A percentile compares a stretch with the other conserved stretches of the same genome.
Evolutionary conservation across 306 rosid species (phyloP).

Genomic region (Begonia loranthoides): DNA sequence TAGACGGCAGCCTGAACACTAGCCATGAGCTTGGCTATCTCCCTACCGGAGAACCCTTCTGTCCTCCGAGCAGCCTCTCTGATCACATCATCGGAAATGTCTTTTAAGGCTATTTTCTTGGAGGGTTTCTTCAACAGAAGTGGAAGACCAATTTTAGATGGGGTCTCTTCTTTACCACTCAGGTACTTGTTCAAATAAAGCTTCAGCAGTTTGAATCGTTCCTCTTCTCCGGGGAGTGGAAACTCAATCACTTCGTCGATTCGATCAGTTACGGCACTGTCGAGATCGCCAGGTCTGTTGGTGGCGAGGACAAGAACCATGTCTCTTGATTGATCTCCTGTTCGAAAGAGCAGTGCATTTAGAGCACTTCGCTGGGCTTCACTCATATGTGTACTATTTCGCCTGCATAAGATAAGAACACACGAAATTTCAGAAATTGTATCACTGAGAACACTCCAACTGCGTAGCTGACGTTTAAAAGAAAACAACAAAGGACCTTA

Average conservation of each 20-base stretch:
- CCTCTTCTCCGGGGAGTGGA: constrained; percentile 91
- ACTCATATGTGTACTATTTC: constrained; percentile 90
- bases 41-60: constrained; percentile 96
- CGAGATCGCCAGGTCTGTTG: constrained; percentile 95
- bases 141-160: constrained; percentile 29
- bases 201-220: constrained; percentile 67
- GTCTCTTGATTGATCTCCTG: constrained; percentile 97
- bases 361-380: constrained; percentile 99
- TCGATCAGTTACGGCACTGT: constrained; percentile 81
- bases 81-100: constrained; percentile 54
- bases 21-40: constrained; percentile 91
- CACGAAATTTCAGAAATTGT: no score
- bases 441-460: no score
- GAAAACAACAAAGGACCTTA: constrained; percentile 21
- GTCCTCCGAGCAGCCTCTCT: constrained; percentile 69
- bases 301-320: constrained; percentile 94
- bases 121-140: constrained; percentile 30
- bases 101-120: constrained; percentile 42
- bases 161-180: constrained; percentile 22
- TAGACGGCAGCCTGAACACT: constrained; percentile 98
- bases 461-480: no score
- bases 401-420: constrained; percentile 43
- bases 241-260: constrained; percentile 95
- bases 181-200: constrained; percentile 71
- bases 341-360: constrained; percentile 91